Base-by-base conservation (phyloP, 1,284 basidiomycete genomes). In the Leccinum pachyderme region DNA sequence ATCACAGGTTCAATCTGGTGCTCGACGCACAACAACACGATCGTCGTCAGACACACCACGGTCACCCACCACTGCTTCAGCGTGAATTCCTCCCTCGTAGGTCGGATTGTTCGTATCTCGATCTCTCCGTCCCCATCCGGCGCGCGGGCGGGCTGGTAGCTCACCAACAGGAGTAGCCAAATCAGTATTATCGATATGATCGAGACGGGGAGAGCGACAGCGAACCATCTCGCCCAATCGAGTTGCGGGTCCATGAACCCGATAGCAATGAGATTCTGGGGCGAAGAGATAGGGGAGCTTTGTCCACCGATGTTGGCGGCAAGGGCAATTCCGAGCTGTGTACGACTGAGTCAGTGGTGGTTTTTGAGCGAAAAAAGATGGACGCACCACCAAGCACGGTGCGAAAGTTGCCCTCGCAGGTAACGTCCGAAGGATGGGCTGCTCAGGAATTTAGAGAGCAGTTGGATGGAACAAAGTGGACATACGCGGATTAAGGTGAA, bases 351-450 rank as follows among this genome's bases (percentile, higher is more conserved):
- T 35, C n/a, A 37, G 35, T 15, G n/a, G 4, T 37, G n/a, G 35
- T 3, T n/a, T n/a, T n/a, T 5, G n/a, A 7, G 7, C 1, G 15
- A 15, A 2, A 15, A 35, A 11, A n/a, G 15, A 11, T 35, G 33
- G 33, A 35, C 33, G 33, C 33, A 35, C 33, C 15, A 35, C 7
- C 7, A 35, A 35, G 15, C 15, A 35, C 15, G 15, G 33, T 7
- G 15, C 33, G 15, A 35, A 8, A 37, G 35, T n/a, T n/a, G 35
- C n/a, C 35, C 35, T 37, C n/a, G 35, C 35, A 37, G 35, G 35
- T n/a, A 37, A 37, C 4, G 33, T 33, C 59, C 95, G 83, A 29
- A 98, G 81, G 64, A 99, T 98, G 12, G 96, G 96, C 90, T 98
- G 43, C 57, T 55, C 31, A 32, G 55, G 24, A 9, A 33, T 53